Conservation (phyloP, 1,284 basidiomycete species). For the Cutaneotrichosporon cyanovorans region DNA sequence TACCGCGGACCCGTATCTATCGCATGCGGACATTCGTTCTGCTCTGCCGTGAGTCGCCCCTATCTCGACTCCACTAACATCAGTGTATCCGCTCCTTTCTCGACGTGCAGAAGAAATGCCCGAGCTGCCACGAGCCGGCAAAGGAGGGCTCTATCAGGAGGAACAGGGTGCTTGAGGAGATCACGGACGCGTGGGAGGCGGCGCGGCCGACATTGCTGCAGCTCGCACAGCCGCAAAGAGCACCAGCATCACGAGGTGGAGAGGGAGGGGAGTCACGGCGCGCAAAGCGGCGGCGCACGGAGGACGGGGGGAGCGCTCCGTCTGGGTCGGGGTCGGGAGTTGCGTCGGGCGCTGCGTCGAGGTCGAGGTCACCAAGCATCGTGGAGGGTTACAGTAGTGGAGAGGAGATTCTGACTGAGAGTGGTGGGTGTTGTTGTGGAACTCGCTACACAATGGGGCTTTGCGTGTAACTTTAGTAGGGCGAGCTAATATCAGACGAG, state of each 20-base stretch:
- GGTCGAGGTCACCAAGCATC: constrained; percentile 10
- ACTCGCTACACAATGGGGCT: no score
- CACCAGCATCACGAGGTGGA: no score
- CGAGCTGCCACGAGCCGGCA: constrained; percentile 31
- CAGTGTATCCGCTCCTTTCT: constrained; percentile 40
- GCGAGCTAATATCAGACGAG: constrained; percentile 24
- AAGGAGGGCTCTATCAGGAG: constrained; percentile 36
- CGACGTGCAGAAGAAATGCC: constrained; percentile 28
- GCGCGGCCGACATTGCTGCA: constrained; percentile 23
- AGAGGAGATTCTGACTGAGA: constrained; percentile 32
- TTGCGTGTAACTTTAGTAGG: no score
- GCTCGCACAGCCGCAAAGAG: not conserved
- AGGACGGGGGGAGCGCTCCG: no score
- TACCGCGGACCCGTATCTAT: constrained; percentile 39
- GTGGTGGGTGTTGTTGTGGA: constrained; percentile 21
- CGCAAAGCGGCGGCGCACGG: no score
- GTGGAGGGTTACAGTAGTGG: no score
- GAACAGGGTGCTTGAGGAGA: constrained; percentile 42
- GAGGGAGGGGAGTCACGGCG: no score
- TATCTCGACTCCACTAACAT: not conserved
- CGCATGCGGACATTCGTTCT: constrained; percentile 44
- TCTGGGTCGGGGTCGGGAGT: constrained; percentile 9
- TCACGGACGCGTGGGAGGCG: constrained; percentile 39
- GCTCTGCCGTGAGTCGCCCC: constrained; percentile 34
- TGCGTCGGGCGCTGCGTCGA: not conserved